Conservation (phyloP, 192 early-diverging fungal species). For the Allomyces macrogynus region DNA sequence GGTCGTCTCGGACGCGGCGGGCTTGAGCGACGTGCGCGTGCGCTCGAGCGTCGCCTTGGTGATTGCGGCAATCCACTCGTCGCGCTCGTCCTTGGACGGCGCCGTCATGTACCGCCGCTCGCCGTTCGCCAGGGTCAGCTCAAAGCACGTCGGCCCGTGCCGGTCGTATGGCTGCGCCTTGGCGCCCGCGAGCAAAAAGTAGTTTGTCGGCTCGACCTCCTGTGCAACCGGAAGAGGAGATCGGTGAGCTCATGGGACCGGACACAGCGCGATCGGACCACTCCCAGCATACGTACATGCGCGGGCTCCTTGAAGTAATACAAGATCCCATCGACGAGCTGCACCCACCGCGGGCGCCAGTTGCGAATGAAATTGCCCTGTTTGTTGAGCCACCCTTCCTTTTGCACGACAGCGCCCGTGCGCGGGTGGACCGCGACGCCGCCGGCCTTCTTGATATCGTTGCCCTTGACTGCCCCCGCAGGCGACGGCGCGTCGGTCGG, state of each 20-base stretch:
- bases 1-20: neutral
- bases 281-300: neutral
- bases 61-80: neutral
- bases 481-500: too few relatives aligned
- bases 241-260: too few relatives aligned
- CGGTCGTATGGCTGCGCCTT: neutral
- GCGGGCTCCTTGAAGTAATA: neutral
- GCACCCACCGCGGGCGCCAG: neutral
- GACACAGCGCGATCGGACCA: too few relatives aligned
- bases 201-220: neutral
- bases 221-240: neutral
- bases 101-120: neutral
- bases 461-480: neutral
- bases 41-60: neutral
- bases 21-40: neutral
- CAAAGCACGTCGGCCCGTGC: neutral
- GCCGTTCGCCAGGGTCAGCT: neutral
- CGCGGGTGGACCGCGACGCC: neutral
- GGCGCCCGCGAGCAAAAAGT: neutral
- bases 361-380: neutral
- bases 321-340: neutral
- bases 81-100: neutral
- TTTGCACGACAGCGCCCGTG: neutral
- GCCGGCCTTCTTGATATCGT: neutral
- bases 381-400: neutral